Evolutionary conservation across 805 yeast genomes (phyloP).

Genomic region (Hanseniaspora valbyensis): DNA sequence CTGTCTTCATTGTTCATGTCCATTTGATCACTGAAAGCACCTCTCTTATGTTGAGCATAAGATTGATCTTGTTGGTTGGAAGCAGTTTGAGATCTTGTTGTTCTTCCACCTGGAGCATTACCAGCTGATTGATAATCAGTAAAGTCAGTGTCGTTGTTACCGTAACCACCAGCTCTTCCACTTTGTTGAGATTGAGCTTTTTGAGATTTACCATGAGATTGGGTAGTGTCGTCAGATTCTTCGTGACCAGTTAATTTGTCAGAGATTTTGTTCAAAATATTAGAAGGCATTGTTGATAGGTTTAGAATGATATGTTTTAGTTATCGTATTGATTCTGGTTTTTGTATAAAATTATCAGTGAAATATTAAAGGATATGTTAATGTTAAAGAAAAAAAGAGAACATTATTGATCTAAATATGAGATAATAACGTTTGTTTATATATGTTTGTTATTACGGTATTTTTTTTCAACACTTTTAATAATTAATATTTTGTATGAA

Average conservation of each 20-base stretch:
- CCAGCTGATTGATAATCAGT: constrained; percentile 4
- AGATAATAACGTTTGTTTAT: no score
- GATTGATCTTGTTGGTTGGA: constrained; percentile 17
- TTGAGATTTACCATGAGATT: no score
- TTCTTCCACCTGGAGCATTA: constrained; percentile 9
- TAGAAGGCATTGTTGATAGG: constrained; percentile 22
- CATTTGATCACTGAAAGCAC: constrained; percentile 9
- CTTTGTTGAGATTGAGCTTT: no score
- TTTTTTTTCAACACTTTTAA: no score
- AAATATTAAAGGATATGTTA: no score
- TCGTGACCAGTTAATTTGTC: constrained; percentile 25
- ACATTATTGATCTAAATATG: no score
- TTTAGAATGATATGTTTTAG: no score
- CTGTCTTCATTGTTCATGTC: neutral
- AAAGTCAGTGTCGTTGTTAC: constrained; percentile 6
- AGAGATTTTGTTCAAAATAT: constrained; percentile 26
- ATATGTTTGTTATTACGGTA: no score
- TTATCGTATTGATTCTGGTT: no score
- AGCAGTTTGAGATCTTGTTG: constrained; percentile 18
- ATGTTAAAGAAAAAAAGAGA: no score
- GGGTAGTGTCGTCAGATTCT: constrained; percentile 19
- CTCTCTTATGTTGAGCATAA: constrained; percentile 15
- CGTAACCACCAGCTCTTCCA: neutral
- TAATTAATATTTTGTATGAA: no score
- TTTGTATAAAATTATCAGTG: no score